A percentile compares a stretch with the other conserved stretches of the same genome.
Evolutionary conservation across 768 basidiomycete genomes (phyloP).

Genomic region (Boletellus sp.): DNA sequence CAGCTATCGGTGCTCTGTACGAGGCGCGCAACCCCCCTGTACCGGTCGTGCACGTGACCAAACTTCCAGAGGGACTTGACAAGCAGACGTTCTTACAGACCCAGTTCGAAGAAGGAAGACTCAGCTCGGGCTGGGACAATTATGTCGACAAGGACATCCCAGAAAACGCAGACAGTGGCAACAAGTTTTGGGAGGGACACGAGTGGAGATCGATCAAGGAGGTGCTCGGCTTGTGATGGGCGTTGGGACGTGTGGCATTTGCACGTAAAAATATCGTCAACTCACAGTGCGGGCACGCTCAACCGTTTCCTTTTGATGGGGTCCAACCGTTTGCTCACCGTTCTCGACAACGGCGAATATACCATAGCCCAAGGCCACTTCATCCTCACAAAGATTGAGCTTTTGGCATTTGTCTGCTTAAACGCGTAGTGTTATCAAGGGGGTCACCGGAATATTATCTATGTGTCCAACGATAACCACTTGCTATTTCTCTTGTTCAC

Average conservation of each 20-base stretch:
- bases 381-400: not conserved
- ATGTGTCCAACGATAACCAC: slow-evolving; percentile 20
- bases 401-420: not conserved
- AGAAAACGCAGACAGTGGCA: slow-evolving; percentile 30
- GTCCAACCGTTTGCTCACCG: not conserved
- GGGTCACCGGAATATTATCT: not conserved
- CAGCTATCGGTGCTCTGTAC: slow-evolving; percentile 28
- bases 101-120: slow-evolving; percentile 27
- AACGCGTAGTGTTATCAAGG: not conserved
- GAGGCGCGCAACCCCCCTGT: slow-evolving; percentile 18
- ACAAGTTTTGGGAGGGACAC: slow-evolving; percentile 34
- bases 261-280: not conserved
- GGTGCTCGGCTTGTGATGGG: slow-evolving; percentile 21
- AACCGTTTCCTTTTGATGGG: slow-evolving; percentile 1
- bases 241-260: not conserved
- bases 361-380: not conserved
- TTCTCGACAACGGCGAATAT: not conserved
- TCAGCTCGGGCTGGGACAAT: slow-evolving; percentile 36
- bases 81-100: slow-evolving; percentile 31
- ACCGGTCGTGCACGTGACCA: slow-evolving; percentile 19
- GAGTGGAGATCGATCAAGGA: slow-evolving; percentile 30
- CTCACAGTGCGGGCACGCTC: not conserved
- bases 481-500: slow-evolving; percentile 17
- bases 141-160: slow-evolving; percentile 26
- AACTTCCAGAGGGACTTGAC: slow-evolving; percentile 28